phyloP scores from a whole-genome alignment of 495 filamentous ascomycete species.

The Lophium mytilinum region DNA sequence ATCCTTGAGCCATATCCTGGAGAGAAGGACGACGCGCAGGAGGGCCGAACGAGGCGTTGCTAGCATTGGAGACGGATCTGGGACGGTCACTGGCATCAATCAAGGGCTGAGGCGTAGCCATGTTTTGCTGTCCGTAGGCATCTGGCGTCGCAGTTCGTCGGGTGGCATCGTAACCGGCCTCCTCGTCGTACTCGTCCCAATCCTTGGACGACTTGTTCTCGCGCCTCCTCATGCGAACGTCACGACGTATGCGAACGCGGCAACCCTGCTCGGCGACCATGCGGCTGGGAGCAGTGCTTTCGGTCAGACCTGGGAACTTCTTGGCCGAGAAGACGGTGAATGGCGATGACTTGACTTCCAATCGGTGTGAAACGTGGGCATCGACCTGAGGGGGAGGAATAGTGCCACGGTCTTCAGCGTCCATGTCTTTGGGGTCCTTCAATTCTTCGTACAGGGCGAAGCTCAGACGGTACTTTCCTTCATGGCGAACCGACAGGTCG shows the following conservation, averaged over 20 bases:
- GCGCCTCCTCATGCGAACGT: constrained; percentile 92
- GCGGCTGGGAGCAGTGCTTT: constrained; percentile 81
- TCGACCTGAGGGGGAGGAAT: constrained; percentile 29
- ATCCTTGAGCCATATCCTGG: constrained; percentile 34
- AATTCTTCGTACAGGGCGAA: constrained; percentile 93
- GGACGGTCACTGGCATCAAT: constrained; percentile 45
- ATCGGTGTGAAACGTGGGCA: constrained; percentile 51
- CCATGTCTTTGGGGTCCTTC: constrained; percentile 65
- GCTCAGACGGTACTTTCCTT: constrained; percentile 78
- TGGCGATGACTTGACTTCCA: constrained; percentile 81
- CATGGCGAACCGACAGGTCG: constrained; percentile 91
- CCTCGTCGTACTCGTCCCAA: constrained; percentile 58
- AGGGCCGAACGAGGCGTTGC: constrained; percentile 35
- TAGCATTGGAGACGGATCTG: constrained; percentile 68
- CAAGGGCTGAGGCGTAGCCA: constrained; percentile 33
- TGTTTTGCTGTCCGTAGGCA: constrained; percentile 44
- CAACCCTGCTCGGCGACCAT: constrained; percentile 95
- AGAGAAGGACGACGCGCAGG: constrained; percentile 38
- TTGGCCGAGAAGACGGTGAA: constrained; percentile 95
- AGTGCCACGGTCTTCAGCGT: constrained; percentile 39
- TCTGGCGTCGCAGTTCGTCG: constrained; percentile 54
- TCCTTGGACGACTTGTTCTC: constrained; percentile 56
- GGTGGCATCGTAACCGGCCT: constrained; percentile 48
- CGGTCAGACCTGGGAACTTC: constrained; percentile 93
- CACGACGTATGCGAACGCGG: constrained; percentile 89